phyloP scores from a whole-genome alignment of 2,329 filamentous ascomycete species.

The Catunica adiposa region DNA sequence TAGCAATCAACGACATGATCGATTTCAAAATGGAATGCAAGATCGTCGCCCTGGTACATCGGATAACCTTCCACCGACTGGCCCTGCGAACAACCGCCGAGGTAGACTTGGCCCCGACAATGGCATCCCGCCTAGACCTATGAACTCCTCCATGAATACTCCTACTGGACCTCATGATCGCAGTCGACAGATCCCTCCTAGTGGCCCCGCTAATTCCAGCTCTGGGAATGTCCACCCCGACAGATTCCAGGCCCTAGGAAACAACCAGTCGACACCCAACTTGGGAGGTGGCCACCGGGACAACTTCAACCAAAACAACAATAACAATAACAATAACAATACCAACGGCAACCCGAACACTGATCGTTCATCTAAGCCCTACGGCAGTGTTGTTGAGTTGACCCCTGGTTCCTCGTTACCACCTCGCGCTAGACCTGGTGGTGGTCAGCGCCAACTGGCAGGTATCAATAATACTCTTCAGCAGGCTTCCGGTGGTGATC shows the following conservation, averaged over 20 bases:
- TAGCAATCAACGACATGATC: constrained; percentile 8
- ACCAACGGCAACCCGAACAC: no score
- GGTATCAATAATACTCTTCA: constrained; percentile 44
- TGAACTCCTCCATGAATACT: not conserved
- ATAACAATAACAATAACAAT: not conserved
- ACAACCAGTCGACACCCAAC: not conserved
- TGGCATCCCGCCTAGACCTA: not conserved
- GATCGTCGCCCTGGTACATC: not conserved
- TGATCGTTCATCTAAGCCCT: not conserved
- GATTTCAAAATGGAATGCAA: constrained; percentile 5
- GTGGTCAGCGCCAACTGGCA: constrained; percentile 18
- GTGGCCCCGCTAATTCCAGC: not conserved
- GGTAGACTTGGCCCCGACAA: constrained; percentile 1
- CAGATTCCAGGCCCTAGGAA: constrained; percentile 2
- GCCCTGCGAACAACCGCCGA: constrained; percentile 4
- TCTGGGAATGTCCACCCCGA: constrained; percentile 9
- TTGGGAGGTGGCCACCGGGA: not conserved
- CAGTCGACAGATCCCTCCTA: constrained; percentile 4
- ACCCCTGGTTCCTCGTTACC: not conserved
- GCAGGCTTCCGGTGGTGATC: constrained; percentile 26
- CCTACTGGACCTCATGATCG: constrained; percentile 8
- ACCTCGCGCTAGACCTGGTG: not conserved
- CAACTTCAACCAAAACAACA: not conserved
- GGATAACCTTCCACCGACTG: constrained; percentile 6
- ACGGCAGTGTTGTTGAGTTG: not conserved